These are phyloP conservation scores for Penicillium crystallinum DNA, from an alignment of 495 filamentous ascomycete genomes.

Conservation along the genomic window DNA sequence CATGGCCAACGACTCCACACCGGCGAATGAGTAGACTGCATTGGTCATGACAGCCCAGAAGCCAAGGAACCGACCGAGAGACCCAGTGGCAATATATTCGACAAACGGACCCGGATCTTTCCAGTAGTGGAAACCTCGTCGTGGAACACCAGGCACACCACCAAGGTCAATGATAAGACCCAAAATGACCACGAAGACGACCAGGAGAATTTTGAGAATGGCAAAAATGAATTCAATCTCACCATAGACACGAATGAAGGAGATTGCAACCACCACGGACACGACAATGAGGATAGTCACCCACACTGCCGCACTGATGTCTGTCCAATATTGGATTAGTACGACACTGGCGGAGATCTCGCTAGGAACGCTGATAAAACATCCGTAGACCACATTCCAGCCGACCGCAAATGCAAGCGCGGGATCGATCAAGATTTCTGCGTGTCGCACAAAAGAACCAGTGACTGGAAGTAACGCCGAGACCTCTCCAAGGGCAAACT, in stretches of 20 bases:
- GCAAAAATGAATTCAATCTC: constrained; percentile 43
- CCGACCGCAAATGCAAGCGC: constrained; percentile 59
- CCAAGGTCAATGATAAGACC: constrained; percentile 42
- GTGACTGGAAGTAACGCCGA: constrained; percentile 40
- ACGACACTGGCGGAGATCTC: constrained; percentile 60
- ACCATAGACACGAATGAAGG: constrained; percentile 45
- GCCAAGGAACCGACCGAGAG: constrained; percentile 46
- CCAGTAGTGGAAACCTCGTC: constrained; percentile 47
- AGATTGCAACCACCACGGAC: constrained; percentile 48
- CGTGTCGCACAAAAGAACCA: constrained; percentile 50
- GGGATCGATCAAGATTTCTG: constrained; percentile 45
- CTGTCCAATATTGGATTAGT: constrained; percentile 56
- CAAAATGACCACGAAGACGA: constrained; percentile 49
- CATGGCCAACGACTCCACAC: constrained; percentile 49
- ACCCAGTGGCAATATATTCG: constrained; percentile 37
- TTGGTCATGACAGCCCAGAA: constrained; percentile 57
- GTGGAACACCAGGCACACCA: constrained; percentile 29
- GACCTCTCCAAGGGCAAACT: constrained; percentile 40
- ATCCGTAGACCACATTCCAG: constrained; percentile 47
- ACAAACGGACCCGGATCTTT: constrained; percentile 48
- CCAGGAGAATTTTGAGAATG: constrained; percentile 43
- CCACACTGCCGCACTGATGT: constrained; percentile 48
- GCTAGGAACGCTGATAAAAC: constrained; percentile 59
- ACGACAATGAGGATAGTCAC: constrained; percentile 52
- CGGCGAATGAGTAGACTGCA: constrained; percentile 55